A percentile compares a stretch with the other conserved stretches of the same genome.
Conservation (phyloP, 139 green algal species). For the Nannochloris sp. region DNA sequence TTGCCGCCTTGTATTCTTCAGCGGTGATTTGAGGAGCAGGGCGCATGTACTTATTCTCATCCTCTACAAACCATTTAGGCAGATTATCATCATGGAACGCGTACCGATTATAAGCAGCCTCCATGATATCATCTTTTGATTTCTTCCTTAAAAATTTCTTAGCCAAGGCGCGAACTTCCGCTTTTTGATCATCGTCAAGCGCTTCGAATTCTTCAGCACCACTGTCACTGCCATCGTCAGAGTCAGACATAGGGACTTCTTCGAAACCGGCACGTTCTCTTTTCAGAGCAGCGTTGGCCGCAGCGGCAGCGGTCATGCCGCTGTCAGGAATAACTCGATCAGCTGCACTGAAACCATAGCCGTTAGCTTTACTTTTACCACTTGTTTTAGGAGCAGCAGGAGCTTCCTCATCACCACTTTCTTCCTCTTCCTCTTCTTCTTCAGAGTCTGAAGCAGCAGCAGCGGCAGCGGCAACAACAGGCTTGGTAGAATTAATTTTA, state of each 20-base stretch:
- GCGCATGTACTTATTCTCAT: slow-evolving; percentile 61
- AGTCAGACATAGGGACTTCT: slow-evolving; percentile 33
- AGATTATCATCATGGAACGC: slow-evolving; percentile 76
- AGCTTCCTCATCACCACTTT: background rate
- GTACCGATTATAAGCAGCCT: slow-evolving; percentile 91
- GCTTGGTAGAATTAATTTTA: too few relatives aligned
- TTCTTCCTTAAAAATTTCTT: slow-evolving; percentile 72
- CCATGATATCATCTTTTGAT: slow-evolving; percentile 78
- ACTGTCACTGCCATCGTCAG: slow-evolving; percentile 25
- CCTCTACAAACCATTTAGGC: slow-evolving; percentile 84
- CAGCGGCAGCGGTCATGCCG: background rate
- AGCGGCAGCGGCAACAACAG: slow-evolving; percentile 7
- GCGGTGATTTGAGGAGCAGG: slow-evolving; percentile 15
- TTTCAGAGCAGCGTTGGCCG: slow-evolving; percentile 1
- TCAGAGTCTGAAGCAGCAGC: background rate
- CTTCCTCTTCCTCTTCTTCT: slow-evolving; percentile 10
- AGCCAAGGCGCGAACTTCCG: slow-evolving; percentile 76
- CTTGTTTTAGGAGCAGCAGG: background rate
- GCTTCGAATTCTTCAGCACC: slow-evolving; percentile 41
- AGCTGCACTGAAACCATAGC: background rate
- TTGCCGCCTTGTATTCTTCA: slow-evolving; percentile 77
- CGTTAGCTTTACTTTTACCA: too few relatives aligned
- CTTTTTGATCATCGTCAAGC: slow-evolving; percentile 28
- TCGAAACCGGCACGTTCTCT: slow-evolving; percentile 25
- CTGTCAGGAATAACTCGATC: background rate